Conservation (phyloP, 805 yeast genomes). For the Hanseniaspora jakobsenii region DNA sequence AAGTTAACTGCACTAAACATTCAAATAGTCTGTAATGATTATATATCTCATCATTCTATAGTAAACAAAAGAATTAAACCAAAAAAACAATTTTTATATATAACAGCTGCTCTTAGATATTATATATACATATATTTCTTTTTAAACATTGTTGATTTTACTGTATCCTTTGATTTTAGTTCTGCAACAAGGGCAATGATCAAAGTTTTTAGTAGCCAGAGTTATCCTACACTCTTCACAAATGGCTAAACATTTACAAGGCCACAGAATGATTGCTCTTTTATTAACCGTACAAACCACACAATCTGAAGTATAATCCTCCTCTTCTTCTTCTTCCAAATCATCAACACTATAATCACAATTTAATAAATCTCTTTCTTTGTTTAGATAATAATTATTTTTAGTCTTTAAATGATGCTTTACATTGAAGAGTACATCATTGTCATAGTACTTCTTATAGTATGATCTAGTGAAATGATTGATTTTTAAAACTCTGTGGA, state of each 20-base stretch:
- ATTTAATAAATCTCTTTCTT: neutral
- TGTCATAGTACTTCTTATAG: constrained; percentile 25
- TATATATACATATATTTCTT: neutral
- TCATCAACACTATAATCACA: neutral
- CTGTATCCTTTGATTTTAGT: constrained; percentile 50
- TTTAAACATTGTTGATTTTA: constrained; percentile 26
- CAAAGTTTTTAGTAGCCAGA: constrained; percentile 58
- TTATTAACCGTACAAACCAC: constrained; percentile 70
- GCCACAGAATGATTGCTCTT: constrained; percentile 79
- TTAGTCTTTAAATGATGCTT: constrained; percentile 24
- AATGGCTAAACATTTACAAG: constrained; percentile 78
- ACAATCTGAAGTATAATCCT: constrained; percentile 33
- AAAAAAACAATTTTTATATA: no score
- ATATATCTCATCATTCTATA: no score
- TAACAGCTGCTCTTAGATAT: no score
- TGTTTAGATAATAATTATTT: constrained; percentile 21
- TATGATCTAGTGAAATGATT: constrained; percentile 28
- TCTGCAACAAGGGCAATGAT: constrained; percentile 78
- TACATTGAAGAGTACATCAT: constrained; percentile 25
- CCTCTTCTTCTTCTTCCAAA: neutral
- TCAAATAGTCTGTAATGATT: no score
- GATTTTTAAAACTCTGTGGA: neutral
- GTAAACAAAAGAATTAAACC: no score
- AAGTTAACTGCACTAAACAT: no score
- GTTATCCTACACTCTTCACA: constrained; percentile 75